phyloP scores from a whole-genome alignment of 331 rosid species.

The Spiraea crenata region DNA sequence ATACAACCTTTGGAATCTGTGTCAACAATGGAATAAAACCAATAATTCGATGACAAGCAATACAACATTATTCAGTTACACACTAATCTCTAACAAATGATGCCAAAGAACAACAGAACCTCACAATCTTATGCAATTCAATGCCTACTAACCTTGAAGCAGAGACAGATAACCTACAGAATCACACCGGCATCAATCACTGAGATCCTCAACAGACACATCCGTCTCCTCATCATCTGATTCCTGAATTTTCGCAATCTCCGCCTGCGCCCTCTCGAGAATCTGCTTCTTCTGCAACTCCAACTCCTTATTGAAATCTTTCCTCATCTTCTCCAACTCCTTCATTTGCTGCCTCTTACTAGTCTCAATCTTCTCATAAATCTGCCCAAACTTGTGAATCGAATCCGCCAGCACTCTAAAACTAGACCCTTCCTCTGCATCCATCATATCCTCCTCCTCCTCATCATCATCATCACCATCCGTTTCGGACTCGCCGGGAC shows the following conservation, averaged over 20 bases:
- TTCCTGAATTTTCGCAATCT: slow-evolving; percentile 69
- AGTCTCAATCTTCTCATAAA: slow-evolving; percentile 87
- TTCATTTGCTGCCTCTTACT: slow-evolving; percentile 92
- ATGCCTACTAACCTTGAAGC: slow-evolving; percentile 13
- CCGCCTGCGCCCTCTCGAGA: slow-evolving; percentile 73
- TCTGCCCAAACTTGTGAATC: slow-evolving; percentile 77
- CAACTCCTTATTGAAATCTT: slow-evolving; percentile 67
- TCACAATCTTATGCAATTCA: slow-evolving; percentile 7
- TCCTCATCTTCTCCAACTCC: slow-evolving; percentile 91
- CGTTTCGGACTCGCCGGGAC: slow-evolving; percentile 76
- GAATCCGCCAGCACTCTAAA: slow-evolving; percentile 71
- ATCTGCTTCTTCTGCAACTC: slow-evolving; percentile 93
- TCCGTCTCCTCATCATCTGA: slow-evolving; percentile 45
- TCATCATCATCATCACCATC: slow-evolving; percentile 45
- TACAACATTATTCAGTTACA: no score
- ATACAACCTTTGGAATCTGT: not conserved
- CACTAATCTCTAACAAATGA: not conserved
- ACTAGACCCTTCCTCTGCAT: slow-evolving; percentile 44
- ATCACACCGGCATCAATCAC: slow-evolving; percentile 35
- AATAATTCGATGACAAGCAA: not conserved
- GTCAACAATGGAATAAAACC: slow-evolving; percentile 14
- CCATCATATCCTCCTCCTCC: slow-evolving; percentile 20
- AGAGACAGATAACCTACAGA: slow-evolving; percentile 14
- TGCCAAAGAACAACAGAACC: not conserved
- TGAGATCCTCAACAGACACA: slow-evolving; percentile 12